Evolutionary conservation across 1,284 basidiomycete species (phyloP), one percentile per base, ranked within the genome.

Genomic region (Anthracocystis setariae): DNA sequence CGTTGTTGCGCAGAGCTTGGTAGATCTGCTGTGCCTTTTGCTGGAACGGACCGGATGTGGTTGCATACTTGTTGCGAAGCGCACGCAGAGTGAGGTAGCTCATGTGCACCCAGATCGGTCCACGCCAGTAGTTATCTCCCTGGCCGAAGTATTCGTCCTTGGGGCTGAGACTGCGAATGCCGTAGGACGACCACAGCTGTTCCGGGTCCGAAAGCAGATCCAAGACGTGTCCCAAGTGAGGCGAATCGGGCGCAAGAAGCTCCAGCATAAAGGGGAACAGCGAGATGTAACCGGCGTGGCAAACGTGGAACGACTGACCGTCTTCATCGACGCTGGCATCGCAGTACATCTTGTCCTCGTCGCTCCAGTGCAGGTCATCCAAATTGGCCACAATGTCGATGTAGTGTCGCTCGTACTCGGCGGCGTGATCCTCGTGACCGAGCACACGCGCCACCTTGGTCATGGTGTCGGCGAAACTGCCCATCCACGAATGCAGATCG

Each of bases 111-210:
- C 94, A 97, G 53, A 97, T 91, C 2, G 94, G 92, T 3, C 94
- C 93, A 76, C 91, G 90, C 94, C 94, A 97, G 84, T 97, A 97
- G 84, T 96, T 92, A 82, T 97, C 94, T 50, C 90, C 94, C 76
- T 89, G 85, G 17, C 93, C 94, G 76, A 93, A 97, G 55, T 91
- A 87, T n/a, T 90, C 88, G 79, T 97, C 92, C 17, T 89, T 88
- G 35, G 87, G 89, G 13, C 92, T 92, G 51, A 97, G 85, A 73
- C 92, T 94, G 38, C 94, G 90, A 39, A 97, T 86, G 46, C 94
- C 94, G 81, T 90, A 93, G 1, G 89, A 87, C 3, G 93, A 94
- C 94, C 94, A 97, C 25, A 97, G 87, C 67, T 93, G 90, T 24
- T 89, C 84, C 0, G 91, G 91, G 78, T 93, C 91, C 25, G 85